Conservation (phyloP, 768 basidiomycete species). For the Krasilnikovozyma curviuscula region DNA sequence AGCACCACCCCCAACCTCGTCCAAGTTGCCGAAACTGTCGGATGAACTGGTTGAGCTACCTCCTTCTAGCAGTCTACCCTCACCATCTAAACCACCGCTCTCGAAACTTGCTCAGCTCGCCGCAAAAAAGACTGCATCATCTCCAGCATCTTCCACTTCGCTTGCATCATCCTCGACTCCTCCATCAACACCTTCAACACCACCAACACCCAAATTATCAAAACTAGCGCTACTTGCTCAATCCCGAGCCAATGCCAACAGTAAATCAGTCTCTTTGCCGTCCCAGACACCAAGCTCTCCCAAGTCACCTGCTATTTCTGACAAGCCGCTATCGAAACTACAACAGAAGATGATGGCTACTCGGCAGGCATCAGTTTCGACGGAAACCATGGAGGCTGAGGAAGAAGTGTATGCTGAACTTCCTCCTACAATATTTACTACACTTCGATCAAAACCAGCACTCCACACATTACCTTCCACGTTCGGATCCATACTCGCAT, state of each 20-base stretch:
- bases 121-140: slow-evolving; percentile 15
- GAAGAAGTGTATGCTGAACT: background rate
- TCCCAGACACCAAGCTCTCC: background rate
- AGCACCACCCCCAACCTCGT: no score
- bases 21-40: no score
- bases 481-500: slow-evolving; percentile 21
- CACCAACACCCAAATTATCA: slow-evolving; percentile 8
- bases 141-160: slow-evolving; percentile 11
- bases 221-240: slow-evolving; percentile 11
- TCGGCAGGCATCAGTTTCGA: slow-evolving; percentile 1
- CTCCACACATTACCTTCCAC: slow-evolving; percentile 7
- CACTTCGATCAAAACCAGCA: background rate
- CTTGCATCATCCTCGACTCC: slow-evolving; percentile 1
- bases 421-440: background rate
- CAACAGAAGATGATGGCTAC: slow-evolving; percentile 10
- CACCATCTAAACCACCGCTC: no score
- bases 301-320: background rate
- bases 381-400: background rate
- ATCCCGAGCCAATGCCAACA: slow-evolving; percentile 1
- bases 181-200: background rate
- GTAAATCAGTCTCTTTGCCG: background rate
- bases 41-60: no score
- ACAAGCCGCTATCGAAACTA: slow-evolving; percentile 9
- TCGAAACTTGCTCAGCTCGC: slow-evolving; percentile 19
- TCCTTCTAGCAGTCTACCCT: no score